Evolutionary conservation across 352 stramenopile species (phyloP), one percentile per base, ranked within the genome.

Genomic region (Phytophthora pisi): DNA sequence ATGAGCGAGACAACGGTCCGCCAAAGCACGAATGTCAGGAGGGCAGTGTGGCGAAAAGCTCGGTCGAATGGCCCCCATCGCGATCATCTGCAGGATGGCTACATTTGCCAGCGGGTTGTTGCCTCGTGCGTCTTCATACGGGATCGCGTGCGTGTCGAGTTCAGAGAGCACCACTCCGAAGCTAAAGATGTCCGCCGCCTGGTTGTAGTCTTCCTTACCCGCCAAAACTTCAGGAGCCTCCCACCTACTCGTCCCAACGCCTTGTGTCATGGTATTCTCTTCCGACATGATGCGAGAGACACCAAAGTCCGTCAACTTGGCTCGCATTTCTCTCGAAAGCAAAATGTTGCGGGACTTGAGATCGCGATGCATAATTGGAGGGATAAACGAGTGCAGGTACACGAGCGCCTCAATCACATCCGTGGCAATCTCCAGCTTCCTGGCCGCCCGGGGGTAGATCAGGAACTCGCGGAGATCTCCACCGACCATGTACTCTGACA

Each of bases 401-500:
- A 74, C 59, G 6, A 81, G 66, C 6, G 60, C 73, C 24, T 81
- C 61, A 18, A 68, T 45, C 38, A 77, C 60, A 53, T 69, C 60
- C 0, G 24, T 56, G 2, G 61, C 66, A 31, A 74, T 61, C 15
- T 66, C 42, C 0, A 70, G 26, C 52, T 81, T 81, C 4, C 50
- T 51, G 0, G 51, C 6, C 0, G 64, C 74, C 79, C 79, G 38
- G 0, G 52, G 52, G 2, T 67, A 61, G 15, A 70, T 47, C 20
- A 90, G 56, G 20, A 72, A 79, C 1, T 64, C 65, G 3, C 72
- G 56, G n/a, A 90, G 26, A 47, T 90, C 79, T 43, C 81, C 75
- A 28, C 74, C 70, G 8, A 81, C 75, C 79, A 88, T 83, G 59
- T 82, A 87, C 68, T 90, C 79, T 15, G 80, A 83, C 2, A 90